Evolutionary conservation across 1,139 yeast genomes (phyloP).

Genomic region (Nakaseomyces kungkrabaensis): DNA sequence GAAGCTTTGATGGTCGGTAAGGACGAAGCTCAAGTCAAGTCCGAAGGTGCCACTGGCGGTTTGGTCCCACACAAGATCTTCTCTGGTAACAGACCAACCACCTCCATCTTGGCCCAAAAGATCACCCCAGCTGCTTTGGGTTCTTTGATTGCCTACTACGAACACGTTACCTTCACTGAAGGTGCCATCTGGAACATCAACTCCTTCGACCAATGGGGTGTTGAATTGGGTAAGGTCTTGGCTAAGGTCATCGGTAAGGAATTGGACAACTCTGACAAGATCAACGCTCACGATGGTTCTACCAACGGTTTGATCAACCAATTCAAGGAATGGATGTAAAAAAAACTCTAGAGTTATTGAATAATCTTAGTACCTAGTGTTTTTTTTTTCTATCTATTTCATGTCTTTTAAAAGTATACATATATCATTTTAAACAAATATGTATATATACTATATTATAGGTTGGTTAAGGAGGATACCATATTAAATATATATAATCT

Average conservation of each 20-base stretch:
- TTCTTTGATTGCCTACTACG: slow-evolving; percentile 93
- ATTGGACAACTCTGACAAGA: slow-evolving; percentile 51
- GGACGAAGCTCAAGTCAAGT: slow-evolving; percentile 69
- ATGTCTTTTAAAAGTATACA: not conserved
- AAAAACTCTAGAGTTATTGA: too few relatives aligned
- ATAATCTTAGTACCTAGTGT: not conserved
- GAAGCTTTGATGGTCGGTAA: slow-evolving; percentile 98
- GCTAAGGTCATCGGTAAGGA: slow-evolving; percentile 93
- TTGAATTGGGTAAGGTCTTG: slow-evolving; percentile 93
- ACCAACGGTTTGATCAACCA: slow-evolving; percentile 89
- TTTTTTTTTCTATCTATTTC: not conserved
- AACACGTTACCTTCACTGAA: slow-evolving; percentile 92
- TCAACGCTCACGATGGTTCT: slow-evolving; percentile 72
- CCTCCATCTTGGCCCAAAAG: slow-evolving; percentile 89
- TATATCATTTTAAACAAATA: too few relatives aligned
- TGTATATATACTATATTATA: too few relatives aligned
- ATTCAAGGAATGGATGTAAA: slow-evolving; percentile 76
- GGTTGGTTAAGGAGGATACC: too few relatives aligned
- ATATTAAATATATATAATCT: too few relatives aligned
- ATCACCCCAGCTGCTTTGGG: slow-evolving; percentile 95
- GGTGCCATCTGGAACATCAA: slow-evolving; percentile 99
- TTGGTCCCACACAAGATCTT: slow-evolving; percentile 92
- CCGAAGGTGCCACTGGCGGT: slow-evolving; percentile 81
- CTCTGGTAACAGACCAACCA: slow-evolving; percentile 98
- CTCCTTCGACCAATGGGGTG: slow-evolving; percentile 99